phyloP scores from a whole-genome alignment of 2,329 filamentous ascomycete species.

The Aspergillus brunneoviolaceus region DNA sequence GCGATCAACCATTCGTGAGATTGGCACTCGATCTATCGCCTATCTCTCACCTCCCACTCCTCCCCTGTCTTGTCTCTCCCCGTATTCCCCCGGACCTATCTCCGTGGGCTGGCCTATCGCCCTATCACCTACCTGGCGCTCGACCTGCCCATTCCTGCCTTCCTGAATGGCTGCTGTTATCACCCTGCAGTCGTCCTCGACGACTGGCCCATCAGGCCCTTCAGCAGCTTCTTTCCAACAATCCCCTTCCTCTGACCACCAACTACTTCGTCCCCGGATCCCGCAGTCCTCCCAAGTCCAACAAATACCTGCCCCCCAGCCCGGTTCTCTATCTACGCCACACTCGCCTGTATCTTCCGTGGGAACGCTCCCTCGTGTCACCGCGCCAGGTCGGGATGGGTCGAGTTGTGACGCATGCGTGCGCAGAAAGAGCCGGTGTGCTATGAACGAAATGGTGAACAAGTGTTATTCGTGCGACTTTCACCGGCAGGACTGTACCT shows the following conservation, averaged over 20 bases:
- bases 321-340: conserved; percentile 21
- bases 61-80: not conserved
- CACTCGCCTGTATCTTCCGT: conserved; percentile 19
- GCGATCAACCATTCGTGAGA: conserved; percentile 1
- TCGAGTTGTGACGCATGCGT: conserved; percentile 45
- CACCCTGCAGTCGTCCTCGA: conserved; percentile 41
- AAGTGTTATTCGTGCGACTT: conserved; percentile 48
- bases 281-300: conserved; percentile 21
- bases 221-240: conserved; percentile 26
- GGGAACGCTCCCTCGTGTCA: conserved; percentile 27
- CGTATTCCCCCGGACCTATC: conserved; percentile 7
- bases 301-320: conserved; percentile 27
- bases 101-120: conserved; percentile 2
- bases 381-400: conserved; percentile 35
- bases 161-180: conserved; percentile 40
- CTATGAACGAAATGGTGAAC: conserved; percentile 45
- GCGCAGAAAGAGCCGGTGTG: conserved; percentile 44
- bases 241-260: conserved; percentile 23
- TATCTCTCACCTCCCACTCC: not conserved
- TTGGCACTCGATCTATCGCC: not conserved
- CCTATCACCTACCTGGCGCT: conserved; percentile 5
- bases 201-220: conserved; percentile 26
- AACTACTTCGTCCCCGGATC: conserved; percentile 26
- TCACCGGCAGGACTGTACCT: conserved; percentile 46
- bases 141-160: conserved; percentile 7